A percentile compares a stretch with the other conserved stretches of the same genome.
Conservation (phyloP, 768 basidiomycete genomes). For the Coprinopsis cinerea region DNA sequence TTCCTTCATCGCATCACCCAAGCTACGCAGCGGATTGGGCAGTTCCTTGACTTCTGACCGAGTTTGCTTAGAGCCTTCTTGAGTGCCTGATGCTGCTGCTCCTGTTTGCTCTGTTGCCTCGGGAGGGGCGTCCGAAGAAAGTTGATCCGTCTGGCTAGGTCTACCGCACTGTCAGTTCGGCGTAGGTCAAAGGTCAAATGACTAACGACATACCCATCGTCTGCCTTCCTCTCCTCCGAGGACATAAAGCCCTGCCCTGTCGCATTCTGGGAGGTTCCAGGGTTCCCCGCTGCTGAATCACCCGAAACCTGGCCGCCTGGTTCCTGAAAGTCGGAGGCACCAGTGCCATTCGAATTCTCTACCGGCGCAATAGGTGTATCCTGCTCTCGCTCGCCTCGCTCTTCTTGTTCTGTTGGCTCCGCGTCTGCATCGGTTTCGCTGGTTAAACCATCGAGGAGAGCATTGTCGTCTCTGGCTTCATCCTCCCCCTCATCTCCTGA, state of each 20-base stretch:
- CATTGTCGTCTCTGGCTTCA: too few relatives aligned
- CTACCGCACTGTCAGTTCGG: conserved; percentile 5
- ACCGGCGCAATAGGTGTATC: conserved; percentile 30
- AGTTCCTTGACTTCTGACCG: conserved; percentile 32
- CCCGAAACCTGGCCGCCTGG: conserved; percentile 13
- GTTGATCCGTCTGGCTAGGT: conserved; percentile 10
- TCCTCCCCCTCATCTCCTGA: conserved; percentile 28
- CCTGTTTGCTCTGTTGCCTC: conserved; percentile 13
- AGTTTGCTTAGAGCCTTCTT: conserved; percentile 38
- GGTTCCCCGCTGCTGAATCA: conserved; percentile 17
- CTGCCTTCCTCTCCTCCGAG: conserved; percentile 23
- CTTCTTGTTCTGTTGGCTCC: conserved; percentile 24
- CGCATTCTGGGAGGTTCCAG: conserved; percentile 11
- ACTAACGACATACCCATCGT: conserved; percentile 29
- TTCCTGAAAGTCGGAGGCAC: conserved; percentile 27
- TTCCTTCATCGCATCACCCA: conserved; percentile 80
- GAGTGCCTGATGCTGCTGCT: conserved; percentile 36
- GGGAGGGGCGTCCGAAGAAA: conserved; percentile 11
- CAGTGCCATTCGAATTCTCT: conserved; percentile 40
- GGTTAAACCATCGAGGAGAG: too few relatives aligned
- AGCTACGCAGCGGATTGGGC: conserved; percentile 62
- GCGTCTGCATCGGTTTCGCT: too few relatives aligned
- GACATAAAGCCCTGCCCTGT: conserved; percentile 13
- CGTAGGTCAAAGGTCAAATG: not conserved
- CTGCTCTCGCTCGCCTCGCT: conserved; percentile 15